phyloP scores from a whole-genome alignment of 257 asterid species.

The Apocynum venetum region DNA sequence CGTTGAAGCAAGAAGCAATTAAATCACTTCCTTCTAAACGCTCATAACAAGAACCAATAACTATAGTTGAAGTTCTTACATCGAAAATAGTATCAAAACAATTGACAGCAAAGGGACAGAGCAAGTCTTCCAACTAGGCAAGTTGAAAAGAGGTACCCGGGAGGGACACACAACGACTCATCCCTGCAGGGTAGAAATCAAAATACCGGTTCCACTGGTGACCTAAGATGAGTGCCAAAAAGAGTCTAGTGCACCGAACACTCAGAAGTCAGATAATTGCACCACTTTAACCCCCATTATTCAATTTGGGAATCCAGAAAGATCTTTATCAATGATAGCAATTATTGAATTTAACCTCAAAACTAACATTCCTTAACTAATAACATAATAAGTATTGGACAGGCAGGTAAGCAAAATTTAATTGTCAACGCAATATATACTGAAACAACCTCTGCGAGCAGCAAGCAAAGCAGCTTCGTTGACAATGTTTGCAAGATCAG shows the following conservation, averaged over 20 bases:
- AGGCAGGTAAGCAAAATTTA: background rate
- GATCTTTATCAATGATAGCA: background rate
- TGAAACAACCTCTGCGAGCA: conserved; percentile 86
- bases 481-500: conserved; percentile 94
- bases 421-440: conserved; percentile 1
- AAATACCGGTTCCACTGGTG: background rate
- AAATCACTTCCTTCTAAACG: background rate
- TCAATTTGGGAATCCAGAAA: background rate
- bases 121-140: background rate
- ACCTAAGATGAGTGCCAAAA: background rate
- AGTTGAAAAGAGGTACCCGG: background rate
- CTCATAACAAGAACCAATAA: background rate
- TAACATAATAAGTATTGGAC: background rate
- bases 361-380: background rate
- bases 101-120: background rate
- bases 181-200: background rate
- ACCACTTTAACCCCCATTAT: background rate
- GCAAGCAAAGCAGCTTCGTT: conserved; percentile 95
- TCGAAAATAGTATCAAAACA: background rate
- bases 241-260: background rate
- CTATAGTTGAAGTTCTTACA: background rate
- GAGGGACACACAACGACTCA: background rate
- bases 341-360: background rate
- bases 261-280: background rate
- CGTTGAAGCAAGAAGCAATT: background rate